Base-by-base conservation (phyloP, 2,329 filamentous ascomycete species). In the Monilinia aucupariae region DNA sequence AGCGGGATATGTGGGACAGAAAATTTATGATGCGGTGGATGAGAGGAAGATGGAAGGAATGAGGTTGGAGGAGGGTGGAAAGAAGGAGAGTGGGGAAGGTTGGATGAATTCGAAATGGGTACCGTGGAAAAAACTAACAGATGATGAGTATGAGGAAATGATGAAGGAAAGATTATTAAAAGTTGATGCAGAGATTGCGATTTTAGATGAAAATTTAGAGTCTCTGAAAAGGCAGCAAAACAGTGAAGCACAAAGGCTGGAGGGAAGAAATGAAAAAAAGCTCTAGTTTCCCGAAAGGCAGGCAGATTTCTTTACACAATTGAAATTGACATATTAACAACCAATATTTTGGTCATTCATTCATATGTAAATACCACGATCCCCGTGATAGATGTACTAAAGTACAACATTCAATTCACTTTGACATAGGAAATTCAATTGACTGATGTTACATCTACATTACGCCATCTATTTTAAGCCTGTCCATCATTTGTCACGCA, bases 151-250 rank as follows among this genome's bases (percentile, higher is more conserved):
- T 71, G 82, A 83, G 64, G 76, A 81, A 0, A 85, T 91, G 76
- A 78, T 94, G 70, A 78, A 81, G 37, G 88, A 92, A 73, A 91
- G 87, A 75, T 76, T 91, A 48, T 73, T 93, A 32, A 81, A 79
- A 66, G 77, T 93, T 3, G 87, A 94, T 67, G 88, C 84, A 0
- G 88, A 93, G 65, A 91, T 94, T 74, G 86, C 89, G 0, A 74
- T 94, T 6, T 79, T 93, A 43, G 89, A 94, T 70, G 90, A 93
- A 61, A 85, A 85, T 71, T 90, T 94, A 68, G 81, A 80, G 54
- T 78, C 62, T 62, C 43, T 59, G 34, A 37, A 39, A 8, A 48
- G 45, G 25, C 54, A 60, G 39, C 53, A 64, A 59, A 68, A 55
- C 13, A 52, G 27, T 5, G 50, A 59, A 45, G 22, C 34, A 20